These are phyloP conservation scores for Pichia manshurica DNA, from an alignment of 805 yeast genomes.

Conservation along the genomic window DNA sequence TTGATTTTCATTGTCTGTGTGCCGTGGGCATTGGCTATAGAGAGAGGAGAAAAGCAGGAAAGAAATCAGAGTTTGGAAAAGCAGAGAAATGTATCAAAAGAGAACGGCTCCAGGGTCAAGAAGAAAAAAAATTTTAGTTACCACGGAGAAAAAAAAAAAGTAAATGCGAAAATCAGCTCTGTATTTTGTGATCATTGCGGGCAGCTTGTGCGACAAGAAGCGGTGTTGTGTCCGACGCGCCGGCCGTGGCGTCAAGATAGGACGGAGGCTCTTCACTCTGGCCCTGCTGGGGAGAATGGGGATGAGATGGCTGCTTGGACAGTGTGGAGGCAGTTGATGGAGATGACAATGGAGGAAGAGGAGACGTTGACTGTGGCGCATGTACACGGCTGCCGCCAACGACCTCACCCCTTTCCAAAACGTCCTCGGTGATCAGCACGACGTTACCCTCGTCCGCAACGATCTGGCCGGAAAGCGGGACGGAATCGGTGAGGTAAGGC, in stretches of 20 bases:
- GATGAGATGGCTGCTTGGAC: neutral
- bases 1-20: constrained; percentile 63
- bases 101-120: neutral
- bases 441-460: too few species aligned
- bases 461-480: neutral
- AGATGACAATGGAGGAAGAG: too few species aligned
- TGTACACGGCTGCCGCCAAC: too few species aligned
- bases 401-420: too few species aligned
- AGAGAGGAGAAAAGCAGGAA: neutral
- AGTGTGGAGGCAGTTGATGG: neutral
- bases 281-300: neutral
- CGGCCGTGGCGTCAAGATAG: constrained; percentile 2
- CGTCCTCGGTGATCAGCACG: too few species aligned
- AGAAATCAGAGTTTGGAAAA: too few species aligned
- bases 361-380: neutral
- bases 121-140: constrained; percentile 4
- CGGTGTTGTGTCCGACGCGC: constrained; percentile 5
- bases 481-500: neutral
- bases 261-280: constrained; percentile 1
- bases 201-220: neutral
- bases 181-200: constrained; percentile 15
- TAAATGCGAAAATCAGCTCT: too few species aligned
- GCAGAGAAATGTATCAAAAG: neutral
- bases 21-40: too few species aligned
- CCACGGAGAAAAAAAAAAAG: neutral